Evolutionary conservation across 169 alveolate species (phyloP), one percentile per base, ranked within the genome.

Genomic region (Cryptosporidium baileyi): DNA sequence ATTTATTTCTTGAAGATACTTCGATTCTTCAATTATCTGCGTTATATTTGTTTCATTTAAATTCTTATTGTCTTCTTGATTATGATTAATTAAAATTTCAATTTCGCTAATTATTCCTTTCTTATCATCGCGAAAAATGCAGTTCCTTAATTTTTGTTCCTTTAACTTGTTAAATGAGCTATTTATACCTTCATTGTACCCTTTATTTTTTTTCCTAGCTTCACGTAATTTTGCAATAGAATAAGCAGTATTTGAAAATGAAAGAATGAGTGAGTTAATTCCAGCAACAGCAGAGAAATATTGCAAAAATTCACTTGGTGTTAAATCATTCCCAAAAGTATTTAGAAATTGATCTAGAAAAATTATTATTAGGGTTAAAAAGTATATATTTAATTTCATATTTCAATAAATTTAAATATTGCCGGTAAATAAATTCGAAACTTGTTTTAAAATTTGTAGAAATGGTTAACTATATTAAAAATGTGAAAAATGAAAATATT

Each of bases 201-300:
- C 63, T 7, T 32, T 49, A 30, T 65, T 65, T 47, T 17, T 65
- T 30, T 51, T 44, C 45, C 47, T 65, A 13, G 19, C 24, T 28
- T 65, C 34, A 44, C 47, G 11, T 9, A 51, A n/a, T 26, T 17
- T 65, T 65, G 43, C 47, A 11, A 45, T 30, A 13, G 63, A 28
- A 6, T 3, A 28, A 5, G 47, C 47, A 0, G 63, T 45, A 65
- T 51, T 65, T 0, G 81, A 65, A 15, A 65, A 28, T 5, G 81
- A 45, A 30, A 65, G 47, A 24, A 65, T 22, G 19, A 32, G 61
- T 9, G 81, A 65, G 62, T 26, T 47, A 2, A 65, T 24, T n/a
- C 52, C 63, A 22, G 81, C 60, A 28, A 51, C 81, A 47, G 8
- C 54, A 3, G 81, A 65, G 32, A 65, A 45, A 47, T 45, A 65